Evolutionary conservation across 306 rosid species (phyloP), one percentile per base, ranked within the genome.

Genomic region (Lathyrus aphaca): DNA sequence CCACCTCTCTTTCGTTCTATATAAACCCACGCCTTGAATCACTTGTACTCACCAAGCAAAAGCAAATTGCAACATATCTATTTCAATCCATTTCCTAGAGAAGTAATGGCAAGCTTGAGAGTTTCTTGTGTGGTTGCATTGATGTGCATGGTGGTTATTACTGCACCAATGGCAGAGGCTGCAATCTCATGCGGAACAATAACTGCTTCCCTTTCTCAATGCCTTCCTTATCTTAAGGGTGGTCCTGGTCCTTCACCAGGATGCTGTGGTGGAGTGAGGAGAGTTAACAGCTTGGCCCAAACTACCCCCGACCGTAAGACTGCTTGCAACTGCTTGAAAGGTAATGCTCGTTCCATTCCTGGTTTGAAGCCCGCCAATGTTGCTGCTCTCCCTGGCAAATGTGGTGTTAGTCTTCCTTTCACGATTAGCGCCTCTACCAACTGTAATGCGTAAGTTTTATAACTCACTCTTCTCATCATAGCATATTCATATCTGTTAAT

Each of bases 311-410:
- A 80, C 25, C 58, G 23, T 38, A 12, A 12, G 30, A 8, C 76
- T 8, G 60, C 61, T 1, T 88, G 95, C 73, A 75, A 48, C 1
- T 88, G 95, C 89, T n/a, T 88, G 60, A 77, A 88, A 35, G 0
- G 8, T 1, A 1, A 0, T 35, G 39, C 39, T 7, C 10, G 10
- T 35, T 6, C 9, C 39, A 8, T 49, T 10, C 10, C 6, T 17
- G 58, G 69, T 1, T 19, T 82, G 32, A 74, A 73, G n/a, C 1
- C n/a, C 5, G 4, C 0, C 8, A 27, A 27, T 16, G 82, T 74
- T 0, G 82, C 39, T 1, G 8, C 39, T 35, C 39, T 35, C 8
- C 39, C 39, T 1, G 39, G 39, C 2, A 35, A 35, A 19, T 89
- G 96, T 4, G 58, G 51, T 0, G 85, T 77, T 59, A 42, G 8